phyloP scores from a whole-genome alignment of 116 monocot species.

The Thalassia testudinum region DNA sequence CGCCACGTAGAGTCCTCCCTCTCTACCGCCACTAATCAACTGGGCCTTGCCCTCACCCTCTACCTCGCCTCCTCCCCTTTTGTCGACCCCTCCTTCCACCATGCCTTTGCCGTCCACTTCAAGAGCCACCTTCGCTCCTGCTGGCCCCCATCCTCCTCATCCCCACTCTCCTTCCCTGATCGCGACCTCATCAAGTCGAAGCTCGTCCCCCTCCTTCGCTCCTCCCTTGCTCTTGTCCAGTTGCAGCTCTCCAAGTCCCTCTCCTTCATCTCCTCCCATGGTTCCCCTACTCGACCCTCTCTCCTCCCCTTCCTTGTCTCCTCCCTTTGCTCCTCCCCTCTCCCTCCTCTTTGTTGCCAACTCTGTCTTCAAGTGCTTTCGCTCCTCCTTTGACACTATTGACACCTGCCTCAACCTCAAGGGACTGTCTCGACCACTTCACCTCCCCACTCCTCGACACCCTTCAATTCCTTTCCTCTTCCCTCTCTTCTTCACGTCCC shows the following conservation, averaged over 20 bases:
- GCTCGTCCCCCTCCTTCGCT: slow-evolving; percentile 39
- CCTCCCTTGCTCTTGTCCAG: slow-evolving; percentile 26
- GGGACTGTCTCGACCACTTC: slow-evolving; percentile 58
- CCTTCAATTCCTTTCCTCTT: slow-evolving; percentile 38
- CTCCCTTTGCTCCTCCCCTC: slow-evolving; percentile 25
- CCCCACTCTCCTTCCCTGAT: slow-evolving; percentile 16
- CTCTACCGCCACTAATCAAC: slow-evolving; percentile 20
- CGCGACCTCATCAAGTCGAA: slow-evolving; percentile 13
- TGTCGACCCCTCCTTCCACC: slow-evolving; percentile 30
- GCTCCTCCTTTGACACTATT: slow-evolving; percentile 35
- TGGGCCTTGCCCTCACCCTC: slow-evolving; percentile 42
- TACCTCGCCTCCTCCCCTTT: slow-evolving; percentile 29
- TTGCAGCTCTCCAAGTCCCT: slow-evolving; percentile 41
- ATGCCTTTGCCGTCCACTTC: slow-evolving; percentile 53
- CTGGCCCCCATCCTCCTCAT: slow-evolving; percentile 45
- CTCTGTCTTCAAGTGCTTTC: slow-evolving; percentile 51
- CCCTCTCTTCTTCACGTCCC: slow-evolving; percentile 15
- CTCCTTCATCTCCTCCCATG: slow-evolving; percentile 28
- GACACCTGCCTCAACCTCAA: slow-evolving; percentile 54
- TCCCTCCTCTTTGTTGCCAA: slow-evolving; percentile 34
- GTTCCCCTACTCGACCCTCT: slow-evolving; percentile 61
- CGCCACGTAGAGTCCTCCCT: slow-evolving; percentile 45
- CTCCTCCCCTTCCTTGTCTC: slow-evolving; percentile 33
- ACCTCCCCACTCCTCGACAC: slow-evolving; percentile 46
- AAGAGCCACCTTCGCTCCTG: too few species aligned